phyloP scores from a whole-genome alignment of 2,329 filamentous ascomycete species.

The Neocatenulostroma microsporum region DNA sequence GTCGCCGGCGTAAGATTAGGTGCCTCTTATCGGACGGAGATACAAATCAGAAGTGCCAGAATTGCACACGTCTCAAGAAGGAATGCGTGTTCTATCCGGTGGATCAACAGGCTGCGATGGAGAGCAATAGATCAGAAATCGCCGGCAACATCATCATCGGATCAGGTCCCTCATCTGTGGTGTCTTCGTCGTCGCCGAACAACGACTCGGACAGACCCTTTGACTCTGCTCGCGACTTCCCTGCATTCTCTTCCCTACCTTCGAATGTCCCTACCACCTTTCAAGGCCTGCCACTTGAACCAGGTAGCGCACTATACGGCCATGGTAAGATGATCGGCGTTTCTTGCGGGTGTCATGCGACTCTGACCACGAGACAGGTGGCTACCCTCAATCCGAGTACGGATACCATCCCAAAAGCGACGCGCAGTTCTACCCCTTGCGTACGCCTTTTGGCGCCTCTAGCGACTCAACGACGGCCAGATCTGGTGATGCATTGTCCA shows the following conservation, averaged over 20 bases:
- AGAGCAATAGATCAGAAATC: constrained; percentile 20
- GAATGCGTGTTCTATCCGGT: constrained; percentile 90
- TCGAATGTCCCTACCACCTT: constrained; percentile 15
- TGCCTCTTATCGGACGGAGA: constrained; percentile 73
- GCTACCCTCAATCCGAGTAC: background rate
- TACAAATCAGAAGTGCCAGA: constrained; percentile 68
- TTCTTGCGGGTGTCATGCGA: background rate
- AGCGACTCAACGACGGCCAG: background rate
- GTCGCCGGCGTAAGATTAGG: constrained; percentile 85
- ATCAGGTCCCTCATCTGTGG: constrained; percentile 20
- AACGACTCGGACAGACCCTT: constrained; percentile 10
- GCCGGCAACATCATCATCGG: constrained; percentile 11
- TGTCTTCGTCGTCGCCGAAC: constrained; percentile 20
- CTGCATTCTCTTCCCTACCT: constrained; percentile 15
- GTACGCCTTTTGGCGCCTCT: background rate
- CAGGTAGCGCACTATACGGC: constrained; percentile 7
- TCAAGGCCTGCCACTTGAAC: constrained; percentile 13
- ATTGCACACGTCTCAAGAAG: constrained; percentile 90
- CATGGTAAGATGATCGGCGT: constrained; percentile 1
- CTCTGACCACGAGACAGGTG: constrained; percentile 1
- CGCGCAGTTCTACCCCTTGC: background rate
- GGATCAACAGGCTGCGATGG: constrained; percentile 41
- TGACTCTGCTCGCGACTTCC: constrained; percentile 11
- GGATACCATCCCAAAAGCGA: constrained; percentile 2
- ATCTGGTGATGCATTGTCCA: background rate